Percentiles rank a stretch among this genome's conserved stretches.
Conservation (phyloP, 2,329 filamentous ascomycete genomes). For the Coniochaeta hoffmannii region DNA sequence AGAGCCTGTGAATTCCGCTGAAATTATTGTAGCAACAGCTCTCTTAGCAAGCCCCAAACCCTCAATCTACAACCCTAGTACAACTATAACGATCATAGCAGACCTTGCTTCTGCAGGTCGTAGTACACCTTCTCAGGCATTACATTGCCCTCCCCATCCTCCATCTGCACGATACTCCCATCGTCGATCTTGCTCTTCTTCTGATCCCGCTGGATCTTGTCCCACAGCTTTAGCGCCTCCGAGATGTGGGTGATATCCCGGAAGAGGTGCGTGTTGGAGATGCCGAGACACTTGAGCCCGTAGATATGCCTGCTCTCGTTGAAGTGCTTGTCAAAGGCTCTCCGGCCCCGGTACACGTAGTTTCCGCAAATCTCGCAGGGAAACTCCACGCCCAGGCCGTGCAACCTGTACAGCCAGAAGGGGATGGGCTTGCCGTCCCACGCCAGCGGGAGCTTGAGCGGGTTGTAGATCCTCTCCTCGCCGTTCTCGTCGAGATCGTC, state of each 20-base stretch:
- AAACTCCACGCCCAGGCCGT: slow-evolving; percentile 91
- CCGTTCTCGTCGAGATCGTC: slow-evolving; percentile 68
- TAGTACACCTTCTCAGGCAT: slow-evolving; percentile 99
- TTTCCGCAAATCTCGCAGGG: slow-evolving; percentile 96
- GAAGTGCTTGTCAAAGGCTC: slow-evolving; percentile 98
- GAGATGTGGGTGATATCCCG: slow-evolving; percentile 90
- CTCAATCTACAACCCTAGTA: too few species aligned
- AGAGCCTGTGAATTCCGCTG: too few species aligned
- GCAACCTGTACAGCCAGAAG: slow-evolving; percentile 96
- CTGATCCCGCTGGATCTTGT: slow-evolving; percentile 83
- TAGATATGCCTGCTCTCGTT: slow-evolving; percentile 90
- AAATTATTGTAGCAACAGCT: too few species aligned
- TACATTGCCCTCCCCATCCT: slow-evolving; percentile 93
- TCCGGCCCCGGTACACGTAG: slow-evolving; percentile 95
- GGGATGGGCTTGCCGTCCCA: slow-evolving; percentile 99
- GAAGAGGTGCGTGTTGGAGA: slow-evolving; percentile 86
- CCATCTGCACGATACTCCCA: slow-evolving; percentile 93
- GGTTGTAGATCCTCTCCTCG: slow-evolving; percentile 92
- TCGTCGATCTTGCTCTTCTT: slow-evolving; percentile 69
- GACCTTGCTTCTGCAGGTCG: slow-evolving; percentile 86
- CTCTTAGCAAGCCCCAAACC: too few species aligned
- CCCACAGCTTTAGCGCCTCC: slow-evolving; percentile 82
- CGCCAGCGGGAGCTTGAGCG: slow-evolving; percentile 85
- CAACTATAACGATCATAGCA: too few species aligned
- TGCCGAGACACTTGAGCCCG: slow-evolving; percentile 86